Conservation (phyloP, 1,284 basidiomycete species). For the Malassezia yamatoensis region DNA sequence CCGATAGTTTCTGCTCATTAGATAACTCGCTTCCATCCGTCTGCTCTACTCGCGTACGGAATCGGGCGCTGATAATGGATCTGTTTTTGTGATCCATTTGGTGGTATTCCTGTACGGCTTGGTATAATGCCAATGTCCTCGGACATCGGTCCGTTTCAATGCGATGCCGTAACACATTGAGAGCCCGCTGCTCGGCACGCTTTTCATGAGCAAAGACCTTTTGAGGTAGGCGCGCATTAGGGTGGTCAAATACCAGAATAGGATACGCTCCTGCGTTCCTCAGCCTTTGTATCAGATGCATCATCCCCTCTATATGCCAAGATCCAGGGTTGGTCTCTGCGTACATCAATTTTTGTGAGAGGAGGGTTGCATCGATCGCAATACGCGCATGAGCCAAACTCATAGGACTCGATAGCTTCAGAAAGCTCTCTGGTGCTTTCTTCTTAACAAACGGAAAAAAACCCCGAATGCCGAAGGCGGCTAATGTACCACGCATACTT, state of each 20-base stretch:
- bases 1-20: no score
- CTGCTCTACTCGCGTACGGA: no score
- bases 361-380: slow-evolving; percentile 16
- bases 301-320: slow-evolving; percentile 1
- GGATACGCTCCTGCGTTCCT: neutral
- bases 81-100: no score
- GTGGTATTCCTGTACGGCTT: no score
- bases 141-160: slow-evolving; percentile 2
- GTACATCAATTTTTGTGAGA: slow-evolving; percentile 13
- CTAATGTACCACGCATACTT: slow-evolving; percentile 2
- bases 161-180: neutral
- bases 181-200: neutral
- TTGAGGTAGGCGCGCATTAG: slow-evolving; percentile 5
- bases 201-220: slow-evolving; percentile 5
- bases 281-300: neutral
- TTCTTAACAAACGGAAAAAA: slow-evolving; percentile 7
- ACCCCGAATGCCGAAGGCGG: slow-evolving; percentile 6
- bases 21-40: no score
- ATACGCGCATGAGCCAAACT: slow-evolving; percentile 8
- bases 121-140: no score
- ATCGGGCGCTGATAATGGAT: no score
- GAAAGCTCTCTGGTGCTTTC: slow-evolving; percentile 1
- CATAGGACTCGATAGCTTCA: neutral
- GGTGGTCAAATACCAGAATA: slow-evolving; percentile 17
- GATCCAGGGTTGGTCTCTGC: neutral